A percentile compares a stretch with the other conserved stretches of the same genome.
phyloP scores from a whole-genome alignment of 1,284 basidiomycete genomes.

The Hypsizygus ulmarius region DNA sequence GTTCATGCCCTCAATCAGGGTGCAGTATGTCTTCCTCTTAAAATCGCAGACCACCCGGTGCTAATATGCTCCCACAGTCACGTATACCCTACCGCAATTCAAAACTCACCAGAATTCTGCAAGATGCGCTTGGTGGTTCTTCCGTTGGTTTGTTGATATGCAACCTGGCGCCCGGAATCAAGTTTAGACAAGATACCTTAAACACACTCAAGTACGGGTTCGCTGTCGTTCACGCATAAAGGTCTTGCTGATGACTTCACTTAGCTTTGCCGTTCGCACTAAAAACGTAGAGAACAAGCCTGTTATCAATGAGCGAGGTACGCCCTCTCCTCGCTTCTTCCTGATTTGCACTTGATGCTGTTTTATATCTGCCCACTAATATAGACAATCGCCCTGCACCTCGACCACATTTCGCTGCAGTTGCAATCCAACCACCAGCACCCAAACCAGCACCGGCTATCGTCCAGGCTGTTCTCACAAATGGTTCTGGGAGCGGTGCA shows the following conservation, averaged over 20 bases:
- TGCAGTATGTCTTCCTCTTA: slow-evolving; percentile 43
- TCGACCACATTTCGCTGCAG: slow-evolving; percentile 61
- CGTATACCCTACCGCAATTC: slow-evolving; percentile 84
- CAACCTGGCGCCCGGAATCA: slow-evolving; percentile 76
- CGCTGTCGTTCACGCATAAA: not conserved
- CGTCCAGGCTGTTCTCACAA: slow-evolving; percentile 31
- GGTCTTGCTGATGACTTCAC: slow-evolving; percentile 3
- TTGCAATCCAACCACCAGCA: slow-evolving; percentile 41
- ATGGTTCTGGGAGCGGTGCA: slow-evolving; percentile 26
- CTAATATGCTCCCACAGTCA: slow-evolving; percentile 37
- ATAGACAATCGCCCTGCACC: slow-evolving; percentile 54
- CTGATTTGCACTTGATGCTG: slow-evolving; percentile 10
- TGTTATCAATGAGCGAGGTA: slow-evolving; percentile 70
- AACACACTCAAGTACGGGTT: slow-evolving; percentile 77
- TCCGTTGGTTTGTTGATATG: slow-evolving; percentile 79
- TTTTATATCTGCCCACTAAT: slow-evolving; percentile 7
- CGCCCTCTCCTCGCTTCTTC: slow-evolving; percentile 20
- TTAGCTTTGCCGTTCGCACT: slow-evolving; percentile 73
- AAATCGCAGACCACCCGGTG: not conserved
- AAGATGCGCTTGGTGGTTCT: slow-evolving; percentile 80
- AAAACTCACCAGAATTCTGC: slow-evolving; percentile 77
- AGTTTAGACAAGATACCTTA: slow-evolving; percentile 78
- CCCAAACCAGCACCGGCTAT: slow-evolving; percentile 45
- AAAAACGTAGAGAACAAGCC: slow-evolving; percentile 80
- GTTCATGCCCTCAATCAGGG: slow-evolving; percentile 79